These are phyloP conservation scores for Xylariaceae sp. DNA, from an alignment of 2,329 filamentous ascomycete genomes.

Conservation along the genomic window DNA sequence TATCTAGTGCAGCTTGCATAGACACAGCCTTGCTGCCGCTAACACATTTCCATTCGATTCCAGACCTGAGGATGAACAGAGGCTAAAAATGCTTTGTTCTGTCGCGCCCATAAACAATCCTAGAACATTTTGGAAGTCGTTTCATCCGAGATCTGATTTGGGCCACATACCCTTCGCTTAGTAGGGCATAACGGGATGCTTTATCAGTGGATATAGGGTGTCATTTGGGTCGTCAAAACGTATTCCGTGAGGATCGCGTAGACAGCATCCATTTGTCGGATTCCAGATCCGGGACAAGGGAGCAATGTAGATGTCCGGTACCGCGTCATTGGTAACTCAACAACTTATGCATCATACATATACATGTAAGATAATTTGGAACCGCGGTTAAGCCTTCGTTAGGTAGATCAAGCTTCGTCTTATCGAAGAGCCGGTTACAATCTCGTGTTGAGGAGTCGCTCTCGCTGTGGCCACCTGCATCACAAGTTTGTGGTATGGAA, in stretches of 20 bases:
- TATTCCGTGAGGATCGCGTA: slow-evolving; percentile 8
- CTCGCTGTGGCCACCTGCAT: too few relatives aligned
- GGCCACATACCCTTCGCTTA: neutral
- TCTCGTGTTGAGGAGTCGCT: too few relatives aligned
- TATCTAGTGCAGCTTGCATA: neutral
- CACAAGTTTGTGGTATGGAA: too few relatives aligned
- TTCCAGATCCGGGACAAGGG: slow-evolving; percentile 2
- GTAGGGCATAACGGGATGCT: neutral
- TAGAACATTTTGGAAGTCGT: neutral
- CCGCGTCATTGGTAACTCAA: slow-evolving; percentile 6
- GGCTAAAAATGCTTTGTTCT: neutral
- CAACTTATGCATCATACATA: neutral
- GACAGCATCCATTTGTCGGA: slow-evolving; percentile 1
- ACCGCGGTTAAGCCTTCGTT: neutral
- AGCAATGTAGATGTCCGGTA: slow-evolving; percentile 1
- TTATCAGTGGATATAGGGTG: slow-evolving; percentile 1
- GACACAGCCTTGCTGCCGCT: neutral
- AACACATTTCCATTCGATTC: neutral
- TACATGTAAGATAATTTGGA: too few relatives aligned
- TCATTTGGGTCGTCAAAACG: slow-evolving; percentile 14
- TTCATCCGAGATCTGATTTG: neutral
- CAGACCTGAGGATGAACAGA: neutral
- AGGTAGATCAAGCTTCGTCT: slow-evolving; percentile 8
- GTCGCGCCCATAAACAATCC: neutral
- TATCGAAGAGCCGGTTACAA: neutral